Evolutionary conservation across 1,284 basidiomycete species (phyloP), one percentile per base, ranked within the genome.

Genomic region (Takashimella tepidaria): DNA sequence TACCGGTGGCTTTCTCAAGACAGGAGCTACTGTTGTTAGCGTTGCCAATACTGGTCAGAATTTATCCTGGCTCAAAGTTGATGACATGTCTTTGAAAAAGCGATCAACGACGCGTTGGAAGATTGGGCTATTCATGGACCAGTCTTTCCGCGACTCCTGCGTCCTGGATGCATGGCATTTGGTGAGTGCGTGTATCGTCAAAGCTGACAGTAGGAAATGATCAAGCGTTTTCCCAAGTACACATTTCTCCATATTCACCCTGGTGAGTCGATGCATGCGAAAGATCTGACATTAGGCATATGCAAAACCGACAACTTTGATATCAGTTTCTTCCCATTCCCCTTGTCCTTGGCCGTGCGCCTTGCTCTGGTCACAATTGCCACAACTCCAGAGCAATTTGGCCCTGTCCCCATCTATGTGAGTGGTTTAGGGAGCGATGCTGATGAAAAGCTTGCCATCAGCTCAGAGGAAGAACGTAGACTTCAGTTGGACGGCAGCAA

Each of bases 111-210:
- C 19, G 26, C 6, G n/a, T 3, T 22, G 26, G 11, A 57, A 55
- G 43, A 52, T 51, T 25, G 40, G 43, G 21, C 16, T 50, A 2
- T 56, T 57, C 25, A 16, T 57, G 2, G 55, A 57, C 45, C 58
- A 54, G 47, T 56, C 58, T 16, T 54, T 40, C 25, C 53, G 60
- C 43, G 60, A 62, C 50, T 50, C 51, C 31, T 49, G 55, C 3
- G 58, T 62, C 16, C 27, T 62, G 8, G 60, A 62, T 27, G 41
- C 56, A 22, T 49, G 31, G 31, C 31, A 37, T 37, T 16, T 37
- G 31, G 31, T 37, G 16, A 8, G 31, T 37, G 8, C 10, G 16
- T 16, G 8, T 8, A 37, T 37, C 16, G 31, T 8, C 31, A 37
- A 8, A 37, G 31, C 31, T 37, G 16, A 37, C 31, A 16, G 10